Base-by-base conservation (phyloP, 1,284 basidiomycete genomes). In the Sparassis latifolia region DNA sequence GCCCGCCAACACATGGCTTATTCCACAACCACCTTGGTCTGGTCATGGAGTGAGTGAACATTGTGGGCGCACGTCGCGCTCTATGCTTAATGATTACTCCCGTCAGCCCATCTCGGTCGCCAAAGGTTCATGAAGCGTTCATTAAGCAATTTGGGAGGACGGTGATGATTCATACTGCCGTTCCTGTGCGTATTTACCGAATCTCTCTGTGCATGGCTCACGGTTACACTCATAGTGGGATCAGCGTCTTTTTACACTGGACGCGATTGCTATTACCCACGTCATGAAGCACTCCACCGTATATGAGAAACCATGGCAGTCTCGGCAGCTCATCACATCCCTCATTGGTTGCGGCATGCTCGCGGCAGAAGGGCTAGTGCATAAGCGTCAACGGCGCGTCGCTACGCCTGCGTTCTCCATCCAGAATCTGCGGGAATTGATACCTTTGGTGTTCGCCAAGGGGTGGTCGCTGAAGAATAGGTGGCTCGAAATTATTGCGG, bases 241-340 rank as follows among this genome's bases (percentile, higher is more conserved):
- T 55, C 74, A 82, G 48, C 81, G 89, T 40, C 75, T 91, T 0
- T 70, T 90, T 33, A 86, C 88, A 0, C 71, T 89, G 33, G 89
- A 91, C 62, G 86, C 87, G 4, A 62, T 78, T n/a, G 82, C 88
- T 0, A 62, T 91, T 35, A 65, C 74, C 7, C 78, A 91, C 61
- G 72, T 91, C 12, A 69, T 89, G 50, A 89, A 86, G 63, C 74
- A 87, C 52, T 74, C 78, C 0, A 73, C 73, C 12, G 71, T 81
- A 31, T 91, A 90, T 62, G 82, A 89, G 65, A 91, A 91, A 58
- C 88, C 89, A 10, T 86, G 80, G 82, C 82, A 84, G 57, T 86
- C 88, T 2, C 79, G 87, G 38, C 71, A 74, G 38, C 64, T 89
- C 47, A 89, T 91, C 39, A 77, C 80, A n/a, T 71, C 73, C 53